phyloP scores from a whole-genome alignment of 116 monocot genomes.

The Posidonia oceanica region DNA sequence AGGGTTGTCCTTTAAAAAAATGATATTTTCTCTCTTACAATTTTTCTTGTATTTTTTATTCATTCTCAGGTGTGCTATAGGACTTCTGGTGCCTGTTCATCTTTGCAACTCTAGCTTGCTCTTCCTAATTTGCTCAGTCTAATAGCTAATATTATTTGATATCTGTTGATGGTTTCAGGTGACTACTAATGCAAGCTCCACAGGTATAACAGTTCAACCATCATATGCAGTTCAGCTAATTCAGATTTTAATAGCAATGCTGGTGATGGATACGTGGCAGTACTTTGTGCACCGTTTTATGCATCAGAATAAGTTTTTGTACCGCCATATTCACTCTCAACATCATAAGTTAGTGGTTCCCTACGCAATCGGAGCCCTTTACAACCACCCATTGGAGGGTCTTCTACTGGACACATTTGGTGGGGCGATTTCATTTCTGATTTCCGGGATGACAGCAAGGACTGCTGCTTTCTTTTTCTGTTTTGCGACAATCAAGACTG shows the following conservation, averaged over 20 bases:
- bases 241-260: constrained; percentile 69
- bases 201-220: constrained; percentile 21
- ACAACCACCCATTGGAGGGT: constrained; percentile 84
- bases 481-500: constrained; percentile 65
- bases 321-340: constrained; percentile 73
- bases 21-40: too few relatives aligned
- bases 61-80: too few relatives aligned
- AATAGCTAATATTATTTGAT: background rate
- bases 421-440: constrained; percentile 69
- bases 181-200: background rate
- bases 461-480: constrained; percentile 75
- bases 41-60: too few relatives aligned
- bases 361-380: constrained; percentile 79
- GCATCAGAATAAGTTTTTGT: constrained; percentile 83
- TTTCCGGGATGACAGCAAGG: constrained; percentile 67
- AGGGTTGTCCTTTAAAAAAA: too few relatives aligned
- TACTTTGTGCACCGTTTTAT: constrained; percentile 85
- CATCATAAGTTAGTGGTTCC: constrained; percentile 74
- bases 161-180: background rate
- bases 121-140: background rate
- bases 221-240: constrained; percentile 43
- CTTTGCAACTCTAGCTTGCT: background rate
- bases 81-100: background rate
- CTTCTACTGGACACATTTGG: constrained; percentile 79
- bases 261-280: constrained; percentile 86